A percentile compares a stretch with the other conserved stretches of the same genome.
phyloP scores from a whole-genome alignment of 2,329 filamentous ascomycete species.

The Alternaria brassicae region DNA sequence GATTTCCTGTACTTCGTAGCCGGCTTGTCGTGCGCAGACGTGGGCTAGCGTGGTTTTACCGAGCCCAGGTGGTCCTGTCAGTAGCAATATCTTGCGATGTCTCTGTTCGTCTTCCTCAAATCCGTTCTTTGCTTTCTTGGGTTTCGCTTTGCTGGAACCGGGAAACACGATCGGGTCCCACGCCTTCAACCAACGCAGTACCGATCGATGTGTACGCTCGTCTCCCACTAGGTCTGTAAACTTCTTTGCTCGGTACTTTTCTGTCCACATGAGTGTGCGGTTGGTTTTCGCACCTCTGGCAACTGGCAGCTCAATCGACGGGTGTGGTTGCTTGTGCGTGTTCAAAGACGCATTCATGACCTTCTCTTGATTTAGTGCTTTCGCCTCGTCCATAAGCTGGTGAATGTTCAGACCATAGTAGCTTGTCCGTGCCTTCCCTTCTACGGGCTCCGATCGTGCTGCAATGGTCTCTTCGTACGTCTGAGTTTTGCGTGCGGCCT shows the following conservation, averaged over 20 bases:
- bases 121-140: slow-evolving; percentile 54
- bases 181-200: slow-evolving; percentile 89
- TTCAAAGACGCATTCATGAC: slow-evolving; percentile 32
- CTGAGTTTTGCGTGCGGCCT: slow-evolving; percentile 55
- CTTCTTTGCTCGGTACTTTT: slow-evolving; percentile 91
- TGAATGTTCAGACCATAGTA: slow-evolving; percentile 97
- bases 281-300: slow-evolving; percentile 37
- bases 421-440: slow-evolving; percentile 72
- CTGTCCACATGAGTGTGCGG: slow-evolving; percentile 80
- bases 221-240: slow-evolving; percentile 96
- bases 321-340: slow-evolving; percentile 37
- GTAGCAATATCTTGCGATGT: slow-evolving; percentile 85
- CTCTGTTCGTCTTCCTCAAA: slow-evolving; percentile 72
- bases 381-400: slow-evolving; percentile 74
- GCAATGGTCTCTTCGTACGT: slow-evolving; percentile 74
- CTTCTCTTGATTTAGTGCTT: slow-evolving; percentile 62
- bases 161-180: slow-evolving; percentile 97
- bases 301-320: slow-evolving; percentile 49
- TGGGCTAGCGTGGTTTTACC: slow-evolving; percentile 97
- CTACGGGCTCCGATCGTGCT: slow-evolving; percentile 66
- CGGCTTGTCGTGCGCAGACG: slow-evolving; percentile 92
- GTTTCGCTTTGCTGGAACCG: slow-evolving; percentile 68
- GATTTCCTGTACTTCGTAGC: slow-evolving; percentile 96
- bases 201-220: slow-evolving; percentile 87
- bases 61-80: slow-evolving; percentile 90